Evolutionary conservation across 345 rosid species (phyloP), one percentile per base, ranked within the genome.

Genomic region (Noccaea caerulescens): DNA sequence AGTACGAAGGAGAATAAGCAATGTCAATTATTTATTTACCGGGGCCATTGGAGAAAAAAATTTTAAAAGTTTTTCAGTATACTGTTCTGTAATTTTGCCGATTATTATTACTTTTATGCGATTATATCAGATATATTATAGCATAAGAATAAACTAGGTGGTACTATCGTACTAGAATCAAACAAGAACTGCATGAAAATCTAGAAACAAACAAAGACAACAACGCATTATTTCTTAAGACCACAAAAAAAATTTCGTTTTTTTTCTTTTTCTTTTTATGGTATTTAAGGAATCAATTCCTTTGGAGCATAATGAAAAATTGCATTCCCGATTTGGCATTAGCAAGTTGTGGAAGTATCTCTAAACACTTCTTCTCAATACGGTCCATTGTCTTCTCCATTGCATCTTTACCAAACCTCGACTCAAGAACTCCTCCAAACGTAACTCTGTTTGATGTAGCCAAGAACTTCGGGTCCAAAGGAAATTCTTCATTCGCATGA

Each of bases 271-370:
- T 27, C 30, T 27, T 27, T 20, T 27, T 27, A 3, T 27, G 30
- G 30, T 27, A 27, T 27, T 0, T 27, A 32, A 58, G 14, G 6
- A 39, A 42, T 66, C 25, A 67, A 8, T 59, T 74, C 20, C 42
- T 66, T 42, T 57, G 78, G 60, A 74, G 78, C 46, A 66, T 11
- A 42, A 66, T 66, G 38, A 39, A 60, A 33, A 4, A 74, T 20
- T 74, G 72, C 72, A 66, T 74, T 42, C 78, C 78, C 5, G 72
- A 7, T 66, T 74, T 74, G 41, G 78, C 78, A 12, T 46, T 51
- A 1, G 68, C 78, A 41, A 73, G 60, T 58, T 73, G 34, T 0
- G 67, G 77, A 32, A 73, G 45, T 42, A 66, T 66, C 27, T 58
- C 38, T 58, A 23, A n/a, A 13, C 45, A 32, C 42, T 51, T 66